A percentile compares a stretch with the other conserved stretches of the same genome.
Evolutionary conservation across 2,329 filamentous ascomycete species (phyloP).

Genomic region (Pyricularia sp.): DNA sequence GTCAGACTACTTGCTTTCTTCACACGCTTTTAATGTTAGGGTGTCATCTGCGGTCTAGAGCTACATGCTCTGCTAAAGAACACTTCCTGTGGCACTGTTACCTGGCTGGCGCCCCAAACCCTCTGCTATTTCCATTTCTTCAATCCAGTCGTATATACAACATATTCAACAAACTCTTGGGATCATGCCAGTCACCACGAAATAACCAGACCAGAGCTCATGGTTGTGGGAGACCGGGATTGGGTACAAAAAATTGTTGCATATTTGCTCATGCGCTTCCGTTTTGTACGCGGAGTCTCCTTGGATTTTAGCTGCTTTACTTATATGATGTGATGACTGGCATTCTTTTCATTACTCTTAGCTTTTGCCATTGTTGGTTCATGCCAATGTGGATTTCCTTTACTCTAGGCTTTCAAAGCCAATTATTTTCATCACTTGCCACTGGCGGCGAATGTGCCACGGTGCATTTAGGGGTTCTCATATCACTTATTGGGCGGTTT

Average conservation of each 20-base stretch:
- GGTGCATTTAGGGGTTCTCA: constrained; percentile 1
- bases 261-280: background rate
- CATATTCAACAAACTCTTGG: background rate
- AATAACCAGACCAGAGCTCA: background rate
- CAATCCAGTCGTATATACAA: background rate
- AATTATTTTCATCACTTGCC: background rate
- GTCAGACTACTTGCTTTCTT: background rate
- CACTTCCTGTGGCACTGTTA: background rate
- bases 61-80: background rate
- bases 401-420: background rate
- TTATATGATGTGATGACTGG: constrained; percentile 3
- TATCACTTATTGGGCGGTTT: background rate
- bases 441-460: background rate
- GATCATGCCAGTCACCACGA: background rate
- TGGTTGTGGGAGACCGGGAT: background rate
- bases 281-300: background rate
- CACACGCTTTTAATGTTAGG: background rate
- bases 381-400: background rate
- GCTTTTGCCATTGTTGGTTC: background rate
- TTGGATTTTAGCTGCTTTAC: background rate
- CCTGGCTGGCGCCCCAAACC: too few species aligned
- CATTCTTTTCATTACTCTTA: constrained; percentile 1
- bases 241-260: background rate
- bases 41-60: background rate
- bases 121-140: background rate